Percentiles rank a stretch among this genome's conserved stretches.
Evolutionary conservation across 2,329 filamentous ascomycete species (phyloP).

Genomic region (Calonectria montana): DNA sequence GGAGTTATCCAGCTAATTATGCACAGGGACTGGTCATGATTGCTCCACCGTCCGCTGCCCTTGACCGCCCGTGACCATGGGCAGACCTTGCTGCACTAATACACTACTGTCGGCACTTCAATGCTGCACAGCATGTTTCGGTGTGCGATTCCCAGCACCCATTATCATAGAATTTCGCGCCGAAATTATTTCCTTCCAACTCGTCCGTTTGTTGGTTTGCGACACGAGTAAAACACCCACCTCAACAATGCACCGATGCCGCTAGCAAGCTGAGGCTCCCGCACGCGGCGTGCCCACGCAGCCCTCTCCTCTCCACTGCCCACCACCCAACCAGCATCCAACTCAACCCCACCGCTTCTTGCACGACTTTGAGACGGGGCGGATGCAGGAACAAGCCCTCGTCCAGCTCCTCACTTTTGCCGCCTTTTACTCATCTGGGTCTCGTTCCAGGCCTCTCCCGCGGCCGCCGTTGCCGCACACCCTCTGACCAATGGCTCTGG

Average conservation of each 20-base stretch:
- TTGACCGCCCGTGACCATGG: background rate
- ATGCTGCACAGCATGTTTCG: background rate
- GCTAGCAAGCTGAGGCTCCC: conserved; percentile 12
- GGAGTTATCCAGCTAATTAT: background rate
- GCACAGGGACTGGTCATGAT: background rate
- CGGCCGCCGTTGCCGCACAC: background rate
- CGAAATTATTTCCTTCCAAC: background rate
- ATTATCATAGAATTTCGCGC: background rate
- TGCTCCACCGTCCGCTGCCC: background rate
- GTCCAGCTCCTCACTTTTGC: background rate
- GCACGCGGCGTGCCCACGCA: background rate
- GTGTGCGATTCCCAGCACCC: background rate
- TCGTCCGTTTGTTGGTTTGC: background rate
- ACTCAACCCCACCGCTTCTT: conserved; percentile 7
- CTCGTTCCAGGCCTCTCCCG: background rate
- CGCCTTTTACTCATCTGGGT: background rate
- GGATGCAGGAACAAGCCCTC: conserved; percentile 20
- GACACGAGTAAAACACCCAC: conserved; percentile 6
- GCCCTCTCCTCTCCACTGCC: background rate
- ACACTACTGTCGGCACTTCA: conserved; percentile 6
- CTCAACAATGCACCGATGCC: background rate
- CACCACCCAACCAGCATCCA: conserved; percentile 2
- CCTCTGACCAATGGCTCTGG: conserved; percentile 64
- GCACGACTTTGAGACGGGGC: background rate
- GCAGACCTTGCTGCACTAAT: background rate